Conservation (phyloP, 116 monocot genomes). For the Zostera marina region DNA sequence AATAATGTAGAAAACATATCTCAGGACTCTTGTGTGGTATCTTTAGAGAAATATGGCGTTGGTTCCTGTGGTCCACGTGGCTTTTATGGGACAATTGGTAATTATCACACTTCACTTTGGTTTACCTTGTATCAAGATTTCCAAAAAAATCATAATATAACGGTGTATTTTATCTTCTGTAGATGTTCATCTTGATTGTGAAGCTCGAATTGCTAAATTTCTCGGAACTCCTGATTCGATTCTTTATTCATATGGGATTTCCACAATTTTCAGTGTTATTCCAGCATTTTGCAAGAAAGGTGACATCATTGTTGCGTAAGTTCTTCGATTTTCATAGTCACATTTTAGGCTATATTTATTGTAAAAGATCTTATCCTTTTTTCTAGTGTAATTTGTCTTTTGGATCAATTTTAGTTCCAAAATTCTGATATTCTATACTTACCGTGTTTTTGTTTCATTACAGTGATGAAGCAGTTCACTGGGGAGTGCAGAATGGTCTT, state of each 20-base stretch:
- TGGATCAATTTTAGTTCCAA: not conserved
- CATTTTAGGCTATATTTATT: not conserved
- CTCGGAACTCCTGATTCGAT: slow-evolving; percentile 89
- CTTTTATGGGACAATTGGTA: slow-evolving; percentile 96
- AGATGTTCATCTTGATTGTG: slow-evolving; percentile 99
- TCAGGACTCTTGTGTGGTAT: slow-evolving; percentile 69
- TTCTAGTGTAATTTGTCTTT: not conserved
- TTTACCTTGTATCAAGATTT: not conserved
- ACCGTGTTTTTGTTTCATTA: slow-evolving; percentile 1
- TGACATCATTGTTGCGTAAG: slow-evolving; percentile 98
- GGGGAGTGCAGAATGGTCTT: slow-evolving; percentile 95
- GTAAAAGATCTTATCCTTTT: not conserved
- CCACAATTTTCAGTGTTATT: slow-evolving; percentile 98
- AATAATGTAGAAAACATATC: not conserved
- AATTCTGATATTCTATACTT: too few relatives aligned
- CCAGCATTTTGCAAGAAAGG: slow-evolving; percentile 99
- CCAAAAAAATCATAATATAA: not conserved
- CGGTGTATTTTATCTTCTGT: slow-evolving; percentile 7
- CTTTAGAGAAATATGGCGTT: slow-evolving; percentile 98
- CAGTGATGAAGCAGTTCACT: slow-evolving; percentile 94
- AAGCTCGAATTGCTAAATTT: slow-evolving; percentile 77
- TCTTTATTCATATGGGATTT: slow-evolving; percentile 94
- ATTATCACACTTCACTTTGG: slow-evolving; percentile 1
- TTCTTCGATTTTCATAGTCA: not conserved
- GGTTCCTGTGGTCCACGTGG: slow-evolving; percentile 96